These are phyloP conservation scores for Sclerotinia trifoliorum DNA, from an alignment of 2,329 filamentous ascomycete genomes.

Conservation along the genomic window DNA sequence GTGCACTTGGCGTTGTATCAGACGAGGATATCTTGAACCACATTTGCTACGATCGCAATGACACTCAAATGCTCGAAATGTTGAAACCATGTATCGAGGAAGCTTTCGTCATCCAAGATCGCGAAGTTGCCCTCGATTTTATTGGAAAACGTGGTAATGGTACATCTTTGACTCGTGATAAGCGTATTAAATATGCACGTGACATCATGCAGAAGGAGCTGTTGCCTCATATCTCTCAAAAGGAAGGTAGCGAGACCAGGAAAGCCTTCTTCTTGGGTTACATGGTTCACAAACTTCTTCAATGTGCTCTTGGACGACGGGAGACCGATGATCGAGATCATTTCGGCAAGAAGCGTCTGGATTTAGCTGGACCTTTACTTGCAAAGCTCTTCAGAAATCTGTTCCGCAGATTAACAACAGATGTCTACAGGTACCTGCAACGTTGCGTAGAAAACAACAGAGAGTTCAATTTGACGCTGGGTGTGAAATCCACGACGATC, in stretches of 20 bases:
- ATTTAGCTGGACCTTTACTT: conserved; percentile 89
- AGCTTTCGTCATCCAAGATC: conserved; percentile 92
- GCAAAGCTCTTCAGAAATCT: conserved; percentile 95
- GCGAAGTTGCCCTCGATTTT: conserved; percentile 89
- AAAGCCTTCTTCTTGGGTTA: conserved; percentile 99
- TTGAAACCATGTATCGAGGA: conserved; percentile 96
- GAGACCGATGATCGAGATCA: conserved; percentile 98
- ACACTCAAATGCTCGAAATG: conserved; percentile 97
- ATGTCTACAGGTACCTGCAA: conserved; percentile 87
- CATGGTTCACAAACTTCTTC: conserved; percentile 95
- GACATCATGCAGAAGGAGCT: conserved; percentile 98
- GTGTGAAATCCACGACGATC: conserved; percentile 86
- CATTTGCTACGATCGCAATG: conserved; percentile 92
- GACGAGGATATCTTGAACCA: conserved; percentile 98
- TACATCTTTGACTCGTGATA: conserved; percentile 74
- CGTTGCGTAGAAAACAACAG: conserved; percentile 85
- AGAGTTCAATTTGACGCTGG: conserved; percentile 87
- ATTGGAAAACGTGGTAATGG: conserved; percentile 87
- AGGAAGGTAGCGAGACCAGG: conserved; percentile 87
- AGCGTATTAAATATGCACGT: conserved; percentile 86
- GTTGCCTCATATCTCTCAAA: conserved; percentile 92
- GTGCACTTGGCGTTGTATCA: conserved; percentile 90
- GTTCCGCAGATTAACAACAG: conserved; percentile 85
- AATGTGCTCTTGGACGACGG: conserved; percentile 87
- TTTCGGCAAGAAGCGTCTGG: conserved; percentile 97